Evolutionary conservation across 2,329 filamentous ascomycete genomes (phyloP), one percentile per base, ranked within the genome.

Genomic region (Claviceps sp.): DNA sequence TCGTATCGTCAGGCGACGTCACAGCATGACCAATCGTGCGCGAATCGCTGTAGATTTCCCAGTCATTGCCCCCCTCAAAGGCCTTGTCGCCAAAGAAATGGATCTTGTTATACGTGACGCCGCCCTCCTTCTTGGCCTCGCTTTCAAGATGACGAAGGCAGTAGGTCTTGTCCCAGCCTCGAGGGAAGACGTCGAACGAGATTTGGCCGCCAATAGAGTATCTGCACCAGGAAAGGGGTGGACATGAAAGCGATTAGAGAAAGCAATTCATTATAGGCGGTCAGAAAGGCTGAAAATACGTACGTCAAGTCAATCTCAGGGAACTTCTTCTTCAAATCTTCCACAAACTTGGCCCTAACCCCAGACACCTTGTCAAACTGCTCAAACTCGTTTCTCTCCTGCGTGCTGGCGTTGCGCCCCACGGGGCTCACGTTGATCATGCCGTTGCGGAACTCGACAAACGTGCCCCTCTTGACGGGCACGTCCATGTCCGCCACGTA

Each of bases 11-110:
- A 6, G 91, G 91, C 43, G 77, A 79, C 59, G 75, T 81, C 58
- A 97, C 93, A 26, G 83, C 75, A 71, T 98, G 93, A 2, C 93
- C 93, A 54, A 85, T 82, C 38, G 87, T 94, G 63, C 91, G 78
- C 51, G 77, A 64, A 66, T 97, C 91, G 58, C 72, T 75, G 70
- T 85, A 97, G 65, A 98, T 96, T 74, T 97, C 91, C 66, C 84
- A 91, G 71, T 98, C 93, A 68, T 97, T 98, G 56, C 93, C 93
- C 57, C 93, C 91, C 67, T 84, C 71, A 65, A 81, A 83, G 26
- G 87, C 87, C 83, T 97, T 98, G 77, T 98, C 93, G 58, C 93
- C 93, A 63, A 97, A 98, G 79, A 97, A 97, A 76, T 97, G 93
- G 60, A 97, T 85, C 45, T 80, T 91, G 60, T 81, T 87, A 76